phyloP scores from a whole-genome alignment of 2,329 filamentous ascomycete genomes.

The Phyllosticta paracitricarpa region DNA sequence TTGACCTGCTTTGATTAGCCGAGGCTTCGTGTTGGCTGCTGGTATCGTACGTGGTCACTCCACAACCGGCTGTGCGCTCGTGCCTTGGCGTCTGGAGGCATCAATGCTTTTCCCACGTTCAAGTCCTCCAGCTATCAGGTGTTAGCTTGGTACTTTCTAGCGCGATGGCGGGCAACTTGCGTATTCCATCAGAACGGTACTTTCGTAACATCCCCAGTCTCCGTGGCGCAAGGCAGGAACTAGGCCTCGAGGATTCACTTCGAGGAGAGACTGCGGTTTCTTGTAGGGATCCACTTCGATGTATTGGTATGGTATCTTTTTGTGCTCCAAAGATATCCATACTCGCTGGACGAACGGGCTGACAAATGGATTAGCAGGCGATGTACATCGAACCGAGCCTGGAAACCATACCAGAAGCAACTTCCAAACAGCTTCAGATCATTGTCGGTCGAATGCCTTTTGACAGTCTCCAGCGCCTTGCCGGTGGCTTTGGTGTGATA shows the following conservation, averaged over 20 bases:
- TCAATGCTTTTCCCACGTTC: conserved; percentile 47
- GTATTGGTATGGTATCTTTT: conserved; percentile 72
- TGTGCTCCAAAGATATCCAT: conserved; percentile 79
- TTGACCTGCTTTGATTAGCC: conserved; percentile 52
- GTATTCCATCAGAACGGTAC: conserved; percentile 76
- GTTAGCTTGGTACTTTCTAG: not conserved
- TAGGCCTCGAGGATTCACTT: conserved; percentile 65
- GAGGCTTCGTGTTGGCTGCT: not conserved
- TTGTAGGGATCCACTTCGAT: conserved; percentile 75
- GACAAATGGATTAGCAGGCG: not conserved
- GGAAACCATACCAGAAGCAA: conserved; percentile 63
- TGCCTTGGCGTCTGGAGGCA: conserved; percentile 56
- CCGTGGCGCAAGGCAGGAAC: conserved; percentile 70
- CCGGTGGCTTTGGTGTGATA: conserved; percentile 65
- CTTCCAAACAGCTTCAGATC: conserved; percentile 71
- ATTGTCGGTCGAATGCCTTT: conserved; percentile 58
- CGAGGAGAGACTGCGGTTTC: conserved; percentile 59
- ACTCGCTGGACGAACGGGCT: conserved; percentile 80
- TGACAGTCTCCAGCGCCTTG: conserved; percentile 56
- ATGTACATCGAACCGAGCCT: not conserved
- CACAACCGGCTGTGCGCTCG: conserved; percentile 69
- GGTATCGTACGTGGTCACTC: conserved; percentile 58
- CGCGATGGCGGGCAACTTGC: conserved; percentile 30
- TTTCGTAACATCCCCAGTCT: conserved; percentile 76
- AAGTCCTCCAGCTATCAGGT: conserved; percentile 61